Conservation (phyloP, 1,284 basidiomycete genomes). For the Schizophyllum amplum region DNA sequence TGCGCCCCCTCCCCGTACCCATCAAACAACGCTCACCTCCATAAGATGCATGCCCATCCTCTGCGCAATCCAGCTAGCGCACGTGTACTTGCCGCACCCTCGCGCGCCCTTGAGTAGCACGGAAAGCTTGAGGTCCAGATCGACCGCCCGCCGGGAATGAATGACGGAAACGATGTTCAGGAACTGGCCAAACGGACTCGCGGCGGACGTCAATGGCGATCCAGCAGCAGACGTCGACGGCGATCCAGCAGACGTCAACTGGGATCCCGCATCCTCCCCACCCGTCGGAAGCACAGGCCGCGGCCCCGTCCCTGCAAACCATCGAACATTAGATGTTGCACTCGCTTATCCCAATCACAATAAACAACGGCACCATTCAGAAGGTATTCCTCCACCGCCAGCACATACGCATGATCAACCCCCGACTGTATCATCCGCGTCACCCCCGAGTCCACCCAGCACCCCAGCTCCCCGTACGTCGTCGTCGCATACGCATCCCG, state of each 20-base stretch:
- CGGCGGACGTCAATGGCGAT: slow-evolving; percentile 20
- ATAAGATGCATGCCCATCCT: slow-evolving; percentile 70
- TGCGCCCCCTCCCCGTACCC: too few species aligned
- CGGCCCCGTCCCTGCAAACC: not conserved
- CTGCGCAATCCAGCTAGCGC: slow-evolving; percentile 49
- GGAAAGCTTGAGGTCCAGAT: slow-evolving; percentile 55
- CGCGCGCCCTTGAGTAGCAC: slow-evolving; percentile 69
- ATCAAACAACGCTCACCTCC: slow-evolving; percentile 46
- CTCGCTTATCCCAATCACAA: too few species aligned
- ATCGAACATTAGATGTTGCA: not conserved
- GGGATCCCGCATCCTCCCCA: slow-evolving; percentile 14
- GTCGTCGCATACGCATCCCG: slow-evolving; percentile 42
- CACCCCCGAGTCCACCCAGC: slow-evolving; percentile 68
- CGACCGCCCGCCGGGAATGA: slow-evolving; percentile 41
- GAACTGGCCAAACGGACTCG: slow-evolving; percentile 37
- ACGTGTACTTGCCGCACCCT: slow-evolving; percentile 70
- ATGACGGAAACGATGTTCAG: slow-evolving; percentile 47
- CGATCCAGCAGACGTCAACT: too few species aligned
- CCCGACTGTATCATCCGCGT: slow-evolving; percentile 81
- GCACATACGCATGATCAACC: slow-evolving; percentile 60
- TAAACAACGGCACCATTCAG: slow-evolving; percentile 46
- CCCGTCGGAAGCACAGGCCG: slow-evolving; percentile 17
- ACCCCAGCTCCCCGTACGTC: slow-evolving; percentile 70
- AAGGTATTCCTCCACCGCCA: slow-evolving; percentile 50
- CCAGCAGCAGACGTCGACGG: too few species aligned